Percentiles rank a stretch among this genome's conserved stretches.
Conservation (phyloP, 1,284 basidiomycete genomes). For the Ustilago crameri region DNA sequence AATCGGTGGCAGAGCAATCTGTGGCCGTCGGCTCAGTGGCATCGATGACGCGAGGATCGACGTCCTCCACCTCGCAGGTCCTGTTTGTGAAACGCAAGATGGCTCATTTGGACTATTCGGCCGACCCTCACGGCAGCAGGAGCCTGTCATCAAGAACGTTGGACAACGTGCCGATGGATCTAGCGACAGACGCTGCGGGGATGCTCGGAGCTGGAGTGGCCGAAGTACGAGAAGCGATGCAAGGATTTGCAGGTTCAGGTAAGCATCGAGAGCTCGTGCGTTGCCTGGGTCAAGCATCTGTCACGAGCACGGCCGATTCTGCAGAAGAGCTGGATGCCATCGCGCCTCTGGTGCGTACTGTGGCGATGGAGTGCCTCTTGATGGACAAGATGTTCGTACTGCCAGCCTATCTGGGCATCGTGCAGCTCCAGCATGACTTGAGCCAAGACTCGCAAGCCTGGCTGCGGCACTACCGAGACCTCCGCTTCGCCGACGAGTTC, state of each 20-base stretch:
- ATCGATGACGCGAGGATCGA: background rate
- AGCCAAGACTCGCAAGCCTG: background rate
- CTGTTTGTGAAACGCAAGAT: slow-evolving; percentile 84
- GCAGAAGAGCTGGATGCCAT: slow-evolving; percentile 36
- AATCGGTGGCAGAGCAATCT: slow-evolving; percentile 3
- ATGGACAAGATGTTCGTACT: slow-evolving; percentile 76
- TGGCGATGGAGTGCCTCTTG: slow-evolving; percentile 84
- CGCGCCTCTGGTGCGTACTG: slow-evolving; percentile 78
- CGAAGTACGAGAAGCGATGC: slow-evolving; percentile 82
- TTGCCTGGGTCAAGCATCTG: slow-evolving; percentile 32
- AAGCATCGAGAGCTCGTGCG: slow-evolving; percentile 56
- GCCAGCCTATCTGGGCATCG: slow-evolving; percentile 20
- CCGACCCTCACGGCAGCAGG: slow-evolving; percentile 90
- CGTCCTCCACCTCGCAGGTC: slow-evolving; percentile 28
- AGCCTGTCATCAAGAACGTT: slow-evolving; percentile 72
- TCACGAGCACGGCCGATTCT: background rate
- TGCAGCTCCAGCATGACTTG: slow-evolving; percentile 8
- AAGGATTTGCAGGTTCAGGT: slow-evolving; percentile 82
- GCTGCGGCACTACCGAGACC: slow-evolving; percentile 18
- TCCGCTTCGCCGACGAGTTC: slow-evolving; percentile 34
- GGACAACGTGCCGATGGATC: slow-evolving; percentile 22
- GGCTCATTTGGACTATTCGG: slow-evolving; percentile 89
- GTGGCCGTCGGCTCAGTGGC: slow-evolving; percentile 4
- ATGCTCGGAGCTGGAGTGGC: slow-evolving; percentile 67
- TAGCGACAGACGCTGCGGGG: slow-evolving; percentile 10